Evolutionary conservation across 164 flowering plant species (phyloP), one percentile per base, ranked within the genome.

Genomic region (Magnolia officinalis): DNA sequence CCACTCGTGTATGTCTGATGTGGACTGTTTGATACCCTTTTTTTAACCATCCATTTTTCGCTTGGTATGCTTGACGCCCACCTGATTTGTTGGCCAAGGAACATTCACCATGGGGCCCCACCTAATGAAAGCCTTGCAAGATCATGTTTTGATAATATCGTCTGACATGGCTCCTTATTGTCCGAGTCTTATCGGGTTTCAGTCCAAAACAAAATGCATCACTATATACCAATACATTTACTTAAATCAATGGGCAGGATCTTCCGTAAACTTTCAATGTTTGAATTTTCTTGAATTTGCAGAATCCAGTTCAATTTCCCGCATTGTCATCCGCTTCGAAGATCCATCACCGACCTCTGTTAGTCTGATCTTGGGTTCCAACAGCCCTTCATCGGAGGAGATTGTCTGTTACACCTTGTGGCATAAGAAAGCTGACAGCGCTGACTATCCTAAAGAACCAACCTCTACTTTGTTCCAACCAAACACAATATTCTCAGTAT

Each of bases 361-460:
- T 58, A 83, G 82, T 59, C 85, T 92, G 77, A 75, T 86, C 71
- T 80, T 93, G 77, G 76, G 81, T 78, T 79, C 82, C 7, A 80
- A 49, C 9, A 82, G 81, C 64, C 50, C 75, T 21, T 73, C 83
- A 65, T 20, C 82, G 8, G 88, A 77, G 70, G 76, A 78, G 63
- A 69, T 70, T 69, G 55, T 80, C 2, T 79, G 83, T 72, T 93
- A 87, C 78, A 87, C 24, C 19, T 21, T 96, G 75, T 96, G 99
- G 99, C 91, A 90, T 75, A 89, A 94, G 0, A 88, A 84, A 84
- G 86, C 88, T 71, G 63, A 78, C 49, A 87, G 77, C 6, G 50
- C 10, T 49, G 83, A 88, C 72, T 93, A 90, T 83, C 90, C 91
- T 23, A 71, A 49, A 8, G 89, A 88, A 74, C 93, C 98, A 2